These are phyloP conservation scores for Gracilaria gracilis DNA, from an alignment of 23 red algal species.

Conservation along the genomic window DNA sequence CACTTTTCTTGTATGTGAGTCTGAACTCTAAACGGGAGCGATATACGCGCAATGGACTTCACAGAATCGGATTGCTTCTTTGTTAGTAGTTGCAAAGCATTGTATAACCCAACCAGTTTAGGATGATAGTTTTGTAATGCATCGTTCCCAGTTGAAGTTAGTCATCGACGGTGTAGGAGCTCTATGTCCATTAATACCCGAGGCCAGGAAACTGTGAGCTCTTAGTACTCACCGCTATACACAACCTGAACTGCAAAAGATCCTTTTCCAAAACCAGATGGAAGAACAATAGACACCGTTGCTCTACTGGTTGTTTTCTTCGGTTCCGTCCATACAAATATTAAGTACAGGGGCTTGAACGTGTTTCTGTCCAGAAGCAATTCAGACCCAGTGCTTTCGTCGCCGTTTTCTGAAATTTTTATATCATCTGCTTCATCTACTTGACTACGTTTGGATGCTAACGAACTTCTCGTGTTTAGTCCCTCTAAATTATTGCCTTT, in stretches of 20 bases:
- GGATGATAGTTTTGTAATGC: constrained; percentile 4
- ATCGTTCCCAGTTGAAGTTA: constrained; percentile 2
- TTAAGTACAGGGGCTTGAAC: constrained; percentile 24
- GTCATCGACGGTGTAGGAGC: neutral
- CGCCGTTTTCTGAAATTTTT: neutral
- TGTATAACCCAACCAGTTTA: neutral
- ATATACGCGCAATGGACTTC: neutral
- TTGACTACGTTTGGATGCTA: too few species aligned
- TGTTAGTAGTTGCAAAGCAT: neutral
- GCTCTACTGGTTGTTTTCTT: neutral
- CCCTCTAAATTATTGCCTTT: neutral
- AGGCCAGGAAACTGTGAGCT: constrained; percentile 22
- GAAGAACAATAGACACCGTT: neutral
- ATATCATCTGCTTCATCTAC: neutral
- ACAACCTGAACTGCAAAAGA: constrained; percentile 2
- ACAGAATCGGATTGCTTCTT: neutral
- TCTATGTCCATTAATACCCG: neutral
- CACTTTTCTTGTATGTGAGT: neutral
- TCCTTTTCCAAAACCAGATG: constrained; percentile 17
- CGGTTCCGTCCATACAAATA: constrained; percentile 32
- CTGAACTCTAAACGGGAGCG: neutral
- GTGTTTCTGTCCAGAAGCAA: neutral
- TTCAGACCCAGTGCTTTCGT: too few species aligned
- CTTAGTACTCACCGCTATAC: constrained; percentile 23
- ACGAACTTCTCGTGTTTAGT: neutral